These are phyloP conservation scores for Linnemannia zychae DNA, from an alignment of 192 early-diverging fungal genomes.

Conservation along the genomic window DNA sequence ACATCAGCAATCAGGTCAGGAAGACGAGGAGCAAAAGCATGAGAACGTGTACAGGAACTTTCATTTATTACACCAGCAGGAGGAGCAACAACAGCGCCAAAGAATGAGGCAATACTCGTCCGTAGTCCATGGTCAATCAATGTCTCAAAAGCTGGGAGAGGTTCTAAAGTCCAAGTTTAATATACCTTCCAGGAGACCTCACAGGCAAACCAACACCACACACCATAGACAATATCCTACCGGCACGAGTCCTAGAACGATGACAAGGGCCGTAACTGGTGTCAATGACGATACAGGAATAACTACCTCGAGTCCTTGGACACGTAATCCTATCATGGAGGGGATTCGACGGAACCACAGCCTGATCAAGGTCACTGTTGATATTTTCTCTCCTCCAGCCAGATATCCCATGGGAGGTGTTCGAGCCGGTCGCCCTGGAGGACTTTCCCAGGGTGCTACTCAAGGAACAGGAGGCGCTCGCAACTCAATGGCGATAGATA, in stretches of 20 bases:
- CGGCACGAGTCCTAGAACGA: background rate
- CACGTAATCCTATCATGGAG: slow-evolving; percentile 34
- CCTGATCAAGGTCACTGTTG: slow-evolving; percentile 48
- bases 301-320: background rate
- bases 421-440: background rate
- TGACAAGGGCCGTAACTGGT: background rate
- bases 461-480: background rate
- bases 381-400: background rate
- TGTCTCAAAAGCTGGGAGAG: background rate
- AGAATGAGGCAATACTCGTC: background rate
- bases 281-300: background rate
- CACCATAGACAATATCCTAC: background rate
- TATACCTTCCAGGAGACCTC: background rate
- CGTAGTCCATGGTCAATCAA: background rate
- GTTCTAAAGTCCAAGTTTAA: background rate
- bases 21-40: slow-evolving; percentile 7
- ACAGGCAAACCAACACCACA: background rate
- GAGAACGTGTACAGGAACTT: slow-evolving; percentile 40
- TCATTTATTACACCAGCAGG: slow-evolving; percentile 22
- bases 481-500: background rate
- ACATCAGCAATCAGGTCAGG: slow-evolving; percentile 8
- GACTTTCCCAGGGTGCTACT: background rate
- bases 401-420: background rate
- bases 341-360: slow-evolving; percentile 50
- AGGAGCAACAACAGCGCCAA: slow-evolving; percentile 9